phyloP scores from a whole-genome alignment of 768 basidiomycete species.

The Lactarius hatsudake region DNA sequence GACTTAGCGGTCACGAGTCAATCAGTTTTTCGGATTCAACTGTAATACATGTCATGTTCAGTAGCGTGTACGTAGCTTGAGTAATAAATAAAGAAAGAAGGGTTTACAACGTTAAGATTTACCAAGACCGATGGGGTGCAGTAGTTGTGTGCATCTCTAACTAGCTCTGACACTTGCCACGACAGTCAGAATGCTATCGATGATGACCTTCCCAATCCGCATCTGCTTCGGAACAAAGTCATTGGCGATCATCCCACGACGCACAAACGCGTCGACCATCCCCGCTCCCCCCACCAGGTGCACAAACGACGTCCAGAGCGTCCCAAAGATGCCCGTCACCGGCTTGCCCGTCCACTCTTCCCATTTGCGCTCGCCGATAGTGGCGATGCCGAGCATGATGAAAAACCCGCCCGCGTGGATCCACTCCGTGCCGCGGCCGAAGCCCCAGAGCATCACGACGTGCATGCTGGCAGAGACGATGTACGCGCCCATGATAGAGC shows the following conservation, averaged over 20 bases:
- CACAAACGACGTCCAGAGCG: conserved; percentile 53
- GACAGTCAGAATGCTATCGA: conserved; percentile 4
- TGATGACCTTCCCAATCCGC: conserved; percentile 19
- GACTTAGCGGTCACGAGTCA: background rate
- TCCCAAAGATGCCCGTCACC: conserved; percentile 49
- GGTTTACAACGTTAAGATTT: background rate
- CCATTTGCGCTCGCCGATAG: conserved; percentile 50
- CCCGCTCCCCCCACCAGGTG: conserved; percentile 41
- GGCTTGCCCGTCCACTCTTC: conserved; percentile 42
- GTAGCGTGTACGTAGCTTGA: background rate
- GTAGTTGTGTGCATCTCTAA: background rate
- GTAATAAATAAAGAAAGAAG: background rate
- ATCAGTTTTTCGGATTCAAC: background rate
- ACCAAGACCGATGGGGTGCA: background rate
- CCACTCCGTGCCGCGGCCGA: conserved; percentile 56
- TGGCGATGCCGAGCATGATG: conserved; percentile 53
- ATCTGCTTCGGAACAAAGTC: conserved; percentile 14
- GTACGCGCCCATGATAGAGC: conserved; percentile 58
- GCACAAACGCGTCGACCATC: conserved; percentile 26
- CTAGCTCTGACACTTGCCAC: conserved; percentile 1
- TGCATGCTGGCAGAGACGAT: conserved; percentile 59
- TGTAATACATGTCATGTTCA: conserved; percentile 32
- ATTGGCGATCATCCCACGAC: conserved; percentile 20
- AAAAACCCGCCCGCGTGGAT: conserved; percentile 50
- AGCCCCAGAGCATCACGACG: conserved; percentile 55